Evolutionary conservation across 2,329 filamentous ascomycete genomes (phyloP).

Genomic region (Tolypocladium cylindrosporum): DNA sequence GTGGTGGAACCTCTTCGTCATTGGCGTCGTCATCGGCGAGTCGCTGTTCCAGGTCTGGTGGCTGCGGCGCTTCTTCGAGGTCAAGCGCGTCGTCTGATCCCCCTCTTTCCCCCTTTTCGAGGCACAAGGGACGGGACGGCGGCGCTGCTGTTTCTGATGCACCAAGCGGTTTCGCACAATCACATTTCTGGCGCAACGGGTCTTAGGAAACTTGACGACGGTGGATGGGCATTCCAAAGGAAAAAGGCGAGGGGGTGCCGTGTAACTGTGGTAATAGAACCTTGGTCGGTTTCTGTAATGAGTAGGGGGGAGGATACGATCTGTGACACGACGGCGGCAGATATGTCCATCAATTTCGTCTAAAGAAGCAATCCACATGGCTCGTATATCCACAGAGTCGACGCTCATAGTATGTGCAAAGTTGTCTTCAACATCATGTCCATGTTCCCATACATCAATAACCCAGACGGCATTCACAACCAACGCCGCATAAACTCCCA

Average conservation of each 20-base stretch:
- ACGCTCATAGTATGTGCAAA: background rate
- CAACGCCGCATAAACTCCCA: conserved; percentile 3
- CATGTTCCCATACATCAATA: background rate
- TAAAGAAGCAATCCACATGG: background rate
- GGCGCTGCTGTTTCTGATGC: background rate
- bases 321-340: background rate
- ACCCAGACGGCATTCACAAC: background rate
- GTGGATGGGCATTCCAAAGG: background rate
- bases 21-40: conserved; percentile 79
- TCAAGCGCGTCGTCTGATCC: conserved; percentile 54
- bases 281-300: background rate
- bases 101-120: background rate
- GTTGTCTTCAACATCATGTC: background rate
- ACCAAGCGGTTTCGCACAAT: background rate
- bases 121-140: background rate
- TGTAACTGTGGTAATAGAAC: conserved; percentile 3
- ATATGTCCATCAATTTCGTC: background rate
- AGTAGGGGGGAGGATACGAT: background rate
- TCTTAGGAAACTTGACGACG: conserved; percentile 1
- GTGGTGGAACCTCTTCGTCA: conserved; percentile 99
- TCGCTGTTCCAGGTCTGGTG: conserved; percentile 99
- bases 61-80: conserved; percentile 96
- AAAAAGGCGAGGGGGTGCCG: background rate
- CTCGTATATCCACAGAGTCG: background rate
- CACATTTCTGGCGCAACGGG: conserved; percentile 3